These are phyloP conservation scores for Vanderwaltozyma verrucispora DNA, from an alignment of 805 yeast species.

Conservation along the genomic window DNA sequence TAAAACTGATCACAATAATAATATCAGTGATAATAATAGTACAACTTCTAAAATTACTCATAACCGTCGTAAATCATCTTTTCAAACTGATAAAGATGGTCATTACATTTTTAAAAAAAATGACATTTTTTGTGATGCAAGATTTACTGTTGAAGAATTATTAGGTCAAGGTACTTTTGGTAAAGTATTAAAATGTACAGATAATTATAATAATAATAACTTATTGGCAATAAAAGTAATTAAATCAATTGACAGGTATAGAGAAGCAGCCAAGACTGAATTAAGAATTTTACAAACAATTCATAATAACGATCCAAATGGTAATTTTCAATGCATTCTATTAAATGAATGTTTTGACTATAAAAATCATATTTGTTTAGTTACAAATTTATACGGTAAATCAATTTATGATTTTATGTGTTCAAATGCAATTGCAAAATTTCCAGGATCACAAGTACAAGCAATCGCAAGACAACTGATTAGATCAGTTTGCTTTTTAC, in stretches of 20 bases:
- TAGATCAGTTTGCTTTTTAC: constrained; percentile 78
- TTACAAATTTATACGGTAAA: constrained; percentile 76
- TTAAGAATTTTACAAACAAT: constrained; percentile 51
- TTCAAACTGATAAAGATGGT: constrained; percentile 51
- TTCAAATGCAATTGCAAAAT: constrained; percentile 72
- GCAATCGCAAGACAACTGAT: constrained; percentile 78
- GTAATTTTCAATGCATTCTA: constrained; percentile 66
- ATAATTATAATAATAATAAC: constrained; percentile 29
- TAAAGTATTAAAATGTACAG: constrained; percentile 90
- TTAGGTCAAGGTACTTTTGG: constrained; percentile 98
- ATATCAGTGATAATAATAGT: not conserved
- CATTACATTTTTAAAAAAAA: constrained; percentile 55
- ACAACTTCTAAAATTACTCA: not conserved
- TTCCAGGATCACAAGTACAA: constrained; percentile 89
- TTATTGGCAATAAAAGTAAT: constrained; percentile 88
- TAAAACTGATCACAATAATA: not conserved
- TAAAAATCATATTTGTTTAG: constrained; percentile 87
- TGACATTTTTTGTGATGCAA: constrained; percentile 42
- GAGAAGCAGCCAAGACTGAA: constrained; percentile 94
- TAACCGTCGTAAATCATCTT: constrained; percentile 2
- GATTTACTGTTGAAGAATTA: constrained; percentile 56
- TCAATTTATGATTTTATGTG: constrained; percentile 87
- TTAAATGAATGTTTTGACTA: constrained; percentile 84
- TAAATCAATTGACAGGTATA: constrained; percentile 81
- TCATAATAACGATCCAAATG: constrained; percentile 35